Evolutionary conservation across 306 rosid genomes (phyloP).

Genomic region (Vachellia pachyceras): DNA sequence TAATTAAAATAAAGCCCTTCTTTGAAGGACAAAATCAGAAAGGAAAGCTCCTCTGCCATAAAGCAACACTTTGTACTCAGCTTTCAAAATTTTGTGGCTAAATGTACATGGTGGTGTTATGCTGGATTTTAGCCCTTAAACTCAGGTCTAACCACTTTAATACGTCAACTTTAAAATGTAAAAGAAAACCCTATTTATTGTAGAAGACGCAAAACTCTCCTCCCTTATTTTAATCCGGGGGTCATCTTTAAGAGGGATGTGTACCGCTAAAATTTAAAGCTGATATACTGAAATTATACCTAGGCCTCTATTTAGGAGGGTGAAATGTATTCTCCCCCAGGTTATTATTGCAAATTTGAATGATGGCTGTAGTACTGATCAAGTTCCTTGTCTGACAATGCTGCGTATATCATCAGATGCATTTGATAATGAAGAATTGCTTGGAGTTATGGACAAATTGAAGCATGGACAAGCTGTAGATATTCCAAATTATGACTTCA

Average conservation of each 20-base stretch:
- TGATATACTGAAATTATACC: neutral
- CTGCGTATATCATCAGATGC: conserved; percentile 71
- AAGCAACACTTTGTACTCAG: conserved; percentile 7
- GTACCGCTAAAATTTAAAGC: neutral
- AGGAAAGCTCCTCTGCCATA: neutral
- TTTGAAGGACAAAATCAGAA: neutral
- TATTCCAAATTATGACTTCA: conserved; percentile 94
- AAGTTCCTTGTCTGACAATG: conserved; percentile 34
- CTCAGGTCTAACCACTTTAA: neutral
- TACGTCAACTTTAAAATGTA: neutral
- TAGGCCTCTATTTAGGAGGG: neutral
- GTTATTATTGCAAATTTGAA: conserved; percentile 14
- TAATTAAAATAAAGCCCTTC: neutral
- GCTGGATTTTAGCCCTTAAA: neutral
- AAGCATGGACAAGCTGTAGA: conserved; percentile 90
- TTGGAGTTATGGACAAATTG: conserved; percentile 81
- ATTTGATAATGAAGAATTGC: conserved; percentile 79
- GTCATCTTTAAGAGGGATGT: neutral
- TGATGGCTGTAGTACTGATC: conserved; percentile 29
- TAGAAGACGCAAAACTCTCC: neutral
- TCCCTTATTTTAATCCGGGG: neutral
- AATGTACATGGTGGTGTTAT: neutral
- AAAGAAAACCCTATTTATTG: neutral
- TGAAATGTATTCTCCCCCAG: neutral
- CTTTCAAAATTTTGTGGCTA: neutral